Conservation (phyloP, 495 filamentous ascomycete species). For the Talaromyces borbonicus region DNA sequence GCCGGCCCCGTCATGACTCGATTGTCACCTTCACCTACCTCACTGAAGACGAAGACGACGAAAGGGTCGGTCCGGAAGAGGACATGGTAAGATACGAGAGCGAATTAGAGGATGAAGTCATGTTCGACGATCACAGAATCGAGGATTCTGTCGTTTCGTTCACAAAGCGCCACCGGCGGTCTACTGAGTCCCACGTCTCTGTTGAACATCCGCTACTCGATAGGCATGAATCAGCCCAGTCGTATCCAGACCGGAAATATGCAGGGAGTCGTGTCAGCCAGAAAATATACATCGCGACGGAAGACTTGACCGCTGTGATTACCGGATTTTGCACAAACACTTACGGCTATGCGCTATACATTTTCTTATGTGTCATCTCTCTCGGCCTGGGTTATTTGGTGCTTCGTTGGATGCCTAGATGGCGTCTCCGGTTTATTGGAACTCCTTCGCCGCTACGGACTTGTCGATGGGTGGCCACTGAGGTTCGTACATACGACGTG, state of each 20-base stretch:
- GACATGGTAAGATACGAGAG: slow-evolving; percentile 40
- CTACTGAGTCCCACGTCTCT: slow-evolving; percentile 48
- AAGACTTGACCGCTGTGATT: slow-evolving; percentile 88
- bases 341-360: slow-evolving; percentile 58
- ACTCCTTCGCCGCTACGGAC: slow-evolving; percentile 53
- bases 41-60: slow-evolving; percentile 45
- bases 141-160: slow-evolving; percentile 4
- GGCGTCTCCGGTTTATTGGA: slow-evolving; percentile 71
- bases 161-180: slow-evolving; percentile 12
- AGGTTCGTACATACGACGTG: slow-evolving; percentile 35
- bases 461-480: slow-evolving; percentile 85
- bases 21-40: slow-evolving; percentile 87
- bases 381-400: slow-evolving; percentile 72
- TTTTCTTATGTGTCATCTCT: slow-evolving; percentile 56
- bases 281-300: slow-evolving; percentile 84
- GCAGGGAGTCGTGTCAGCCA: slow-evolving; percentile 56
- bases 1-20: slow-evolving; percentile 64
- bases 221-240: slow-evolving; percentile 46
- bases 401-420: slow-evolving; percentile 81
- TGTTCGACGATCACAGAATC: slow-evolving; percentile 19
- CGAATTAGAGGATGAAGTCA: slow-evolving; percentile 43
- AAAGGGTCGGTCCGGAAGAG: slow-evolving; percentile 42
- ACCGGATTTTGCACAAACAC: slow-evolving; percentile 76
- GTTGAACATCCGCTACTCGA: slow-evolving; percentile 65
- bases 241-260: slow-evolving; percentile 47